Evolutionary conservation across 2,329 filamentous ascomycete species (phyloP).

Genomic region (Trichoderma lentiforme): DNA sequence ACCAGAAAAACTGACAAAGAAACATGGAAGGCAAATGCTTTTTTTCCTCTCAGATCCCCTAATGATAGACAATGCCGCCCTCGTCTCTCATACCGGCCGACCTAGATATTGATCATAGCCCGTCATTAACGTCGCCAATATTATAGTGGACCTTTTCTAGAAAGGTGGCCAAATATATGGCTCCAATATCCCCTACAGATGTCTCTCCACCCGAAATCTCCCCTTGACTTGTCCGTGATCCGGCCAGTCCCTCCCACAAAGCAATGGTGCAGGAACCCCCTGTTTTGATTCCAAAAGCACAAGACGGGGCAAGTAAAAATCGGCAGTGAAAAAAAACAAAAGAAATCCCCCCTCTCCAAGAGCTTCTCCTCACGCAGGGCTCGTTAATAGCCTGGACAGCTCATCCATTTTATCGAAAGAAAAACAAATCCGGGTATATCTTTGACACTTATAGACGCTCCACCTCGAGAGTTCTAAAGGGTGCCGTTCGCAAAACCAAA

Average conservation of each 20-base stretch:
- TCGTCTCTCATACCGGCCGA: background rate
- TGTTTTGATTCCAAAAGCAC: slow-evolving; percentile 11
- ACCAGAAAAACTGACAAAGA: slow-evolving; percentile 10
- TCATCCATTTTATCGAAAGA: slow-evolving; percentile 22
- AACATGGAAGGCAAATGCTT: slow-evolving; percentile 16
- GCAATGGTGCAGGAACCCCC: slow-evolving; percentile 16
- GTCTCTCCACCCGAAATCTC: slow-evolving; percentile 6
- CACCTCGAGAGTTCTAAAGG: slow-evolving; percentile 10
- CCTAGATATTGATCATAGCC: slow-evolving; percentile 17
- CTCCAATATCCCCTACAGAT: slow-evolving; percentile 1
- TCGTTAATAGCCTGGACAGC: slow-evolving; percentile 13
- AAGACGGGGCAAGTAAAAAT: slow-evolving; percentile 18
- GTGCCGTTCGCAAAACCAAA: slow-evolving; percentile 16
- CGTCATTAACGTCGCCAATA: slow-evolving; percentile 20
- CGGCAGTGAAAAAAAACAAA: slow-evolving; percentile 18
- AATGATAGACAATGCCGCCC: slow-evolving; percentile 17
- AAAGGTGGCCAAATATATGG: slow-evolving; percentile 18
- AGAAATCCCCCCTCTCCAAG: slow-evolving; percentile 9
- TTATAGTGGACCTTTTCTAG: slow-evolving; percentile 20
- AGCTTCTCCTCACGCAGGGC: slow-evolving; percentile 4
- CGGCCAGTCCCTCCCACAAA: slow-evolving; percentile 17
- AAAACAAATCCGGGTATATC: slow-evolving; percentile 23
- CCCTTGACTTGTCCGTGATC: slow-evolving; percentile 17
- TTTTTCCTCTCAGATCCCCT: slow-evolving; percentile 9
- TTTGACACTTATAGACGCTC: slow-evolving; percentile 20